Evolutionary conservation across 2,329 filamentous ascomycete genomes (phyloP).

Genomic region (Cladobotryum mycophilum): DNA sequence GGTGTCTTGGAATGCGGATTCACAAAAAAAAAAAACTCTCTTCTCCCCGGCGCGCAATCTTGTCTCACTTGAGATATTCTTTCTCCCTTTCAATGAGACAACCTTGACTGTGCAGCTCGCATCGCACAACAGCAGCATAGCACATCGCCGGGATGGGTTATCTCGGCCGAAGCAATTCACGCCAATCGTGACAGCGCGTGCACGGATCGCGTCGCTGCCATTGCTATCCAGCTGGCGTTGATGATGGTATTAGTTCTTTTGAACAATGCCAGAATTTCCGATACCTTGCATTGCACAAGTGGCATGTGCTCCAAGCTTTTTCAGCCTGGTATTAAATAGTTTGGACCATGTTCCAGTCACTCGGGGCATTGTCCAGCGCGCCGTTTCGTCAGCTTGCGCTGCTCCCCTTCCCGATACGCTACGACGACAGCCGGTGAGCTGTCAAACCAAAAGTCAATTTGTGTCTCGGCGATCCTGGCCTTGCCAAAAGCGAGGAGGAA

Average conservation of each 20-base stretch:
- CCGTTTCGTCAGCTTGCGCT: conserved; percentile 6
- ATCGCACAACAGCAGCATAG: neutral
- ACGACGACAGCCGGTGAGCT: neutral
- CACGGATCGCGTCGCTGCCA: neutral
- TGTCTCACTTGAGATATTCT: conserved; percentile 4
- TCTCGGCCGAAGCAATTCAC: neutral
- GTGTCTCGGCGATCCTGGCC: neutral
- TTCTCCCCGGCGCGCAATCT: conserved; percentile 4
- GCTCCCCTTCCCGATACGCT: conserved; percentile 8
- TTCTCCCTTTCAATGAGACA: neutral
- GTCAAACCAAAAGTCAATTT: neutral
- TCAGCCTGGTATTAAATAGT: too few species aligned
- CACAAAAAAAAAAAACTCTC: neutral
- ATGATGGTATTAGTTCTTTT: too few species aligned
- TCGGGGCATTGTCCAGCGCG: neutral
- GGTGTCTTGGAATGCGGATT: conserved; percentile 1
- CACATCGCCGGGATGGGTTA: too few species aligned
- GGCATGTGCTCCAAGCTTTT: too few species aligned
- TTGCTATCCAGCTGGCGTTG: too few species aligned
- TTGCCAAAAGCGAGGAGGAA: neutral
- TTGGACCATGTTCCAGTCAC: neutral
- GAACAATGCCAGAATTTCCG: neutral
- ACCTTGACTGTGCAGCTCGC: too few species aligned
- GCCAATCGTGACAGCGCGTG: neutral
- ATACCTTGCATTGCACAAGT: neutral